Percentiles rank a stretch among this genome's conserved stretches.
These are phyloP conservation scores for Lentinula edodes DNA, from an alignment of 768 basidiomycete species.

Conservation along the genomic window DNA sequence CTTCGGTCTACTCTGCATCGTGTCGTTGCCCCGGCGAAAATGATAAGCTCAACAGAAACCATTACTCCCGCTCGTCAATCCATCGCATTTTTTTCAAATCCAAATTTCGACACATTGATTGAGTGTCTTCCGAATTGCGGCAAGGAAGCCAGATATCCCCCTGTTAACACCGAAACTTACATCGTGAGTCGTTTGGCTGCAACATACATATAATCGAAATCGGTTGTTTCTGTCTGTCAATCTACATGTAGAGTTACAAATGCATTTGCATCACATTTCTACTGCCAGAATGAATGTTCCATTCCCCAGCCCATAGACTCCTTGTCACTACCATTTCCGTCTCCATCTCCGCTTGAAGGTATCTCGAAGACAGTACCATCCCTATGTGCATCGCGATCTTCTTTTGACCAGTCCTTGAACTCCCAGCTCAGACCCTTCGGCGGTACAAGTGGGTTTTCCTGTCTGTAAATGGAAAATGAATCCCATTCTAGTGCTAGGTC, in stretches of 20 bases:
- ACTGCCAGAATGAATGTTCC: not conserved
- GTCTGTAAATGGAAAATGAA: not conserved
- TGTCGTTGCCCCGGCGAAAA: slow-evolving; percentile 61
- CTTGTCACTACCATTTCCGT: not conserved
- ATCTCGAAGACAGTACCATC: not conserved
- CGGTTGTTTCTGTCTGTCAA: not conserved
- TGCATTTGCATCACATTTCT: not conserved
- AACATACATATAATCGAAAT: slow-evolving; percentile 43
- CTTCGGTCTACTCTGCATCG: slow-evolving; percentile 78
- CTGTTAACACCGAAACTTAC: slow-evolving; percentile 70
- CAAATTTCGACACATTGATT: slow-evolving; percentile 64
- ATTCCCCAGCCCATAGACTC: not conserved
- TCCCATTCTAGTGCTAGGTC: not conserved
- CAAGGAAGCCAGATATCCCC: slow-evolving; percentile 52
- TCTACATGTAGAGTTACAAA: not conserved
- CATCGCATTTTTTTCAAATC: slow-evolving; percentile 86
- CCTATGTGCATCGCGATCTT: not conserved
- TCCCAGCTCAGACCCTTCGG: not conserved
- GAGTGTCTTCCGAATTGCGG: slow-evolving; percentile 69
- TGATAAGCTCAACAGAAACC: slow-evolving; percentile 42
- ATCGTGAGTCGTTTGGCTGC: slow-evolving; percentile 65
- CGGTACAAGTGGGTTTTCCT: not conserved
- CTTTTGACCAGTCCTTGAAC: not conserved
- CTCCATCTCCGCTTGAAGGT: not conserved
- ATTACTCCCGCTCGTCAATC: slow-evolving; percentile 67